Base-by-base conservation (phyloP, 1,284 basidiomycete genomes). In the Apiotrichum veenhuisii region DNA sequence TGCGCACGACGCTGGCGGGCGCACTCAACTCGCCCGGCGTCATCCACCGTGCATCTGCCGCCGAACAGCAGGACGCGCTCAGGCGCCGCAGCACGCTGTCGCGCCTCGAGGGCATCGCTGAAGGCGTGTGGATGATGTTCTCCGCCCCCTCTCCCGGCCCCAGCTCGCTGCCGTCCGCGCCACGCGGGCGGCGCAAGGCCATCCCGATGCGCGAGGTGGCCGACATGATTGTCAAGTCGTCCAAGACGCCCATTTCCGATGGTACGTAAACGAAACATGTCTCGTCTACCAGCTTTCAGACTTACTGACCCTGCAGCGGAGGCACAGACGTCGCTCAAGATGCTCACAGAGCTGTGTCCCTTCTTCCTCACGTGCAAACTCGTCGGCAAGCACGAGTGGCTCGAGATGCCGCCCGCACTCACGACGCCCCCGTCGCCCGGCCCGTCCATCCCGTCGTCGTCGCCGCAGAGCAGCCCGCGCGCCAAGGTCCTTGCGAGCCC, bases 81-180 rank as follows among this genome's bases (percentile, higher is more conserved):
- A 74, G 75, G 52, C 63, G 76, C 30, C 61, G 77, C 34, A 69
- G 67, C 27, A 75, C 75, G 3, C 65, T 79, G 5, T 74, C 72
- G 58, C 66, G 78, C 10, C 66, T 79, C 22, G 73, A 74, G 50
- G 59, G 68, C 34, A 67, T 79, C 26, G 78, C 78, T 0, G 77
- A 79, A 58, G 71, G 64, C 22, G 75, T 79, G 5, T 78, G 74
- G 73, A 77, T 78, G 77, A 66, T 77, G 59, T 77, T 76, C 62
- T 73, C 74, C 8, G 66, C 65, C 5, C 66, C 72, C 0, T 61
- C 66, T 2, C 57, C 69, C 22, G 67, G 66, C 4, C 55, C 68
- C 0, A 56, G 40, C 12, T 61, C 65, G 7, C 42, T 64, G n/a
- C 65, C 66, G 1, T 66, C 63, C 2, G 63, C 73, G 7, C 64